Conservation (phyloP, 2,329 filamentous ascomycete species). For the Trichoderma brevicompactum region DNA sequence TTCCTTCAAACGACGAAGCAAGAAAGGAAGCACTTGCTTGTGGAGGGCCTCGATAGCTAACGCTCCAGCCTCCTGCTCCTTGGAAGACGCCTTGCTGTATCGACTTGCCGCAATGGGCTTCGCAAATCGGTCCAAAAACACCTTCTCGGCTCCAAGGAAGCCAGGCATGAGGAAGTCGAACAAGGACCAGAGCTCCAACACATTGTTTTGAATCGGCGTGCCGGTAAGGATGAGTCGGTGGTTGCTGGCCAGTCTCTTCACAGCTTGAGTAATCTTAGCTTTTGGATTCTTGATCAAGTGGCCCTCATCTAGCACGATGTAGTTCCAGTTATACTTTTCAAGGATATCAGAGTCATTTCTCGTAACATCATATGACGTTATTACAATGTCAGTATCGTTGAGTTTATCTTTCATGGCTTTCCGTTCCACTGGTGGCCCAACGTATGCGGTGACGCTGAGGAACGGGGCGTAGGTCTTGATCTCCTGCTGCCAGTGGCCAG, state of each 20-base stretch:
- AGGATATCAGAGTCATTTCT: constrained; percentile 92
- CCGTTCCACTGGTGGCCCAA: constrained; percentile 84
- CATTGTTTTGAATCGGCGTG: constrained; percentile 97
- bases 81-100: constrained; percentile 95
- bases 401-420: constrained; percentile 71
- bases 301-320: constrained; percentile 94
- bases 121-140: constrained; percentile 93
- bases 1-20: constrained; percentile 94
- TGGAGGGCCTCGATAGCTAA: constrained; percentile 97
- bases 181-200: constrained; percentile 93
- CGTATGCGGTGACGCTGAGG: constrained; percentile 85
- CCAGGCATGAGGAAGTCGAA: constrained; percentile 99
- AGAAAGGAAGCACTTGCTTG: constrained; percentile 96
- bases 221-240: constrained; percentile 95
- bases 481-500: constrained; percentile 98
- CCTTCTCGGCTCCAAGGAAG: constrained; percentile 90
- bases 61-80: constrained; percentile 96
- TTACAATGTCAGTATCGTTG: constrained; percentile 83
- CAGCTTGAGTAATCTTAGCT: constrained; percentile 91
- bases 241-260: constrained; percentile 88
- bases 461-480: constrained; percentile 96
- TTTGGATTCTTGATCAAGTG: constrained; percentile 99
- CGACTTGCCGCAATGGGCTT: constrained; percentile 94
- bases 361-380: constrained; percentile 98
- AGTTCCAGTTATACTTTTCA: constrained; percentile 88